These are phyloP conservation scores for Silene uniflora DNA, from an alignment of 148 eudicot species.

Conservation along the genomic window DNA sequence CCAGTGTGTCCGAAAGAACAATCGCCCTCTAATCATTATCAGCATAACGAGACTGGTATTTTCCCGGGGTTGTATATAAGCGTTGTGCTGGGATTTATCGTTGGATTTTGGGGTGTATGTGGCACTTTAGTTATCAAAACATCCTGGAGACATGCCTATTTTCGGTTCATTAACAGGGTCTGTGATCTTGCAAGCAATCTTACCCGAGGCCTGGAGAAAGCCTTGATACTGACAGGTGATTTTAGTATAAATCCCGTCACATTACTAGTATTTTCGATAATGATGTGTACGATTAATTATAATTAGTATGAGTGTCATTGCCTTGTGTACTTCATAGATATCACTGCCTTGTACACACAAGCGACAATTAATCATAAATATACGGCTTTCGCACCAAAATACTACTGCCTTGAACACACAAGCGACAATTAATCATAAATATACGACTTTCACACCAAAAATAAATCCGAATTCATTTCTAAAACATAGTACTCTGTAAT, in stretches of 20 bases:
- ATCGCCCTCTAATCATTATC: not conserved
- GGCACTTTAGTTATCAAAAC: slow-evolving; percentile 21
- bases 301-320: not conserved
- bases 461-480: not conserved
- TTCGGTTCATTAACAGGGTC: slow-evolving; percentile 6
- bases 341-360: no score
- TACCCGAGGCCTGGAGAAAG: not conserved
- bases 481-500: no score
- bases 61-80: slow-evolving; percentile 20
- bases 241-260: no score
- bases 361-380: no score
- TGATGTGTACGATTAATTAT: no score
- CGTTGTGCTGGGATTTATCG: slow-evolving; percentile 15
- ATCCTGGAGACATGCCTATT: slow-evolving; percentile 22
- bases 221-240: not conserved
- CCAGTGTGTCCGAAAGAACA: not conserved
- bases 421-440: no score
- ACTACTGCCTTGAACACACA: not conserved
- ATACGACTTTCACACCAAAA: no score
- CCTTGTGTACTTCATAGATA: no score
- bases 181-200: not conserved
- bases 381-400: no score
- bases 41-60: not conserved
- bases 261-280: no score
- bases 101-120: slow-evolving; percentile 23